Percentiles rank a stretch among this genome's conserved stretches.
phyloP scores from a whole-genome alignment of 164 flowering plant genomes.

The Tinospora cordifolia region DNA sequence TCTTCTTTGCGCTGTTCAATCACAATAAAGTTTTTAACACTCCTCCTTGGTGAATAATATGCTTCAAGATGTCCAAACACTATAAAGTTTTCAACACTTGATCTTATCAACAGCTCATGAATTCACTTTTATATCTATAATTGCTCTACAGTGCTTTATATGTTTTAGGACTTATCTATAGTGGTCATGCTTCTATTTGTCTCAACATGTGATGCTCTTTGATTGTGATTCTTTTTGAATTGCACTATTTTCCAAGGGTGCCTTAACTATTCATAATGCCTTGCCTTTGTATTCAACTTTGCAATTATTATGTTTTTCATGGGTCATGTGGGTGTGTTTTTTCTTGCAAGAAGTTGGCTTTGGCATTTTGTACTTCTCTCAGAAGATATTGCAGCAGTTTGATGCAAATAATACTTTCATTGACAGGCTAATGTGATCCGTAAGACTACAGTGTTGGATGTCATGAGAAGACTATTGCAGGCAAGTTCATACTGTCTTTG shows the following conservation, averaged over 20 bases:
- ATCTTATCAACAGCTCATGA: not conserved
- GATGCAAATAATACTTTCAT: conserved; percentile 11
- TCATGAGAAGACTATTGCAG: conserved; percentile 99
- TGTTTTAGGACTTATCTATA: too few species aligned
- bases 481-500: conserved; percentile 33
- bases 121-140: not conserved
- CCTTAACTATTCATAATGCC: not conserved
- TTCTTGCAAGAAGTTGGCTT: not conserved
- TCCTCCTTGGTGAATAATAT: not conserved
- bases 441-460: conserved; percentile 98
- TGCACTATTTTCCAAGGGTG: too few species aligned
- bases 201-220: too few species aligned
- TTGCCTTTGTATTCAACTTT: not conserved
- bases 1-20: too few species aligned
- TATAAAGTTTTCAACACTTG: not conserved
- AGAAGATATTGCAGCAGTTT: conserved; percentile 6
- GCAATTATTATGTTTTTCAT: not conserved
- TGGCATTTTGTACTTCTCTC: not conserved
- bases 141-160: not conserved
- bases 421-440: conserved; percentile 97
- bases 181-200: too few species aligned
- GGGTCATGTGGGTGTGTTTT: not conserved
- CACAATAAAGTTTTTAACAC: too few species aligned
- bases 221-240: too few species aligned
- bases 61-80: not conserved